Evolutionary conservation across 441 rosid genomes (phyloP), one percentile per base, ranked within the genome.

Genomic region (Corymbia calophylla): DNA sequence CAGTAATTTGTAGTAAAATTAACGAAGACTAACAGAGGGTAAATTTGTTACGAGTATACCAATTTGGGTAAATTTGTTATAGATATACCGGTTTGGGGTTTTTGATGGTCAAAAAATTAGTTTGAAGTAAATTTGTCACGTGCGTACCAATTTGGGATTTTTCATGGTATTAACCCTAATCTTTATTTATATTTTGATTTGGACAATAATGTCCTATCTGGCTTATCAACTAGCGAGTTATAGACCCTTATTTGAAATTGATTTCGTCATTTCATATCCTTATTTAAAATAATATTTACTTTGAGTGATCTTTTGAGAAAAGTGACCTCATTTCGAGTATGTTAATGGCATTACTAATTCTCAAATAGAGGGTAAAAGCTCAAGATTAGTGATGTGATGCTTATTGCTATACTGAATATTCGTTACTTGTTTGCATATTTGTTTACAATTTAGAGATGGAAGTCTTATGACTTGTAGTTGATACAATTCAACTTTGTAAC

Each of bases 101-200:
- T 53, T 53, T 53, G 4, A 53, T 53, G 1, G 17, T 53, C 5
- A 53, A 14, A 53, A 13, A 53, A 53, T 12, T 53, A 53, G 6
- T 53, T 53, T 16, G 17, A 16, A 5, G 6, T 53, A 53, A 53
- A 53, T 12, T 53, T 14, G 6, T 53, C 17, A 53, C 17, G 14
- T 1, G 6, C 5, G 6, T 14, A 53, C 3, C 6, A 14, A 0
- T 53, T 53, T 14, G 15, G 17, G 17, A 0, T 14, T 53, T 53
- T 53, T 53, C 2, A 2, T 53, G 17, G 0, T 53, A 53, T 53
- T 53, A 53, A 53, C 6, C 6, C 17, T 53, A 56, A 23, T 56
- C 25, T 56, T 23, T 23, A 23, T 56, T 56, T 13, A 56, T 8
- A 56, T 23, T 56, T 56, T 56, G 62, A 56, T 56, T 56, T 56